Percentiles rank a stretch among this genome's conserved stretches.
phyloP scores from a whole-genome alignment of 371 early-diverging fungal species.

The Sporodiniella umbellata region DNA sequence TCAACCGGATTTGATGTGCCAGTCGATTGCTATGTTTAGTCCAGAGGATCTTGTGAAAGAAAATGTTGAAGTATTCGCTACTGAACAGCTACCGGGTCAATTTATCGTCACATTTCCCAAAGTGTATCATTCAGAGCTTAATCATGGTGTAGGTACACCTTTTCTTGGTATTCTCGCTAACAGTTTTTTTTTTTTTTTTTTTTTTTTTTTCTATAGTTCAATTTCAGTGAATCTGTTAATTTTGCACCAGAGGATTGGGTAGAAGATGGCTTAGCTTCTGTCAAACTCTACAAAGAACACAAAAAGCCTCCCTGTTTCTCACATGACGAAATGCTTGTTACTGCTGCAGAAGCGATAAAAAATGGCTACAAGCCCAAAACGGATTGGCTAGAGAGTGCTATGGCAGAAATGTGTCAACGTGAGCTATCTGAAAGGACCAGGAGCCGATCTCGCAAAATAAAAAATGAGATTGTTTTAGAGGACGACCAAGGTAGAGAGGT shows the following conservation, averaged over 20 bases:
- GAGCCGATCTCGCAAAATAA: constrained; percentile 39
- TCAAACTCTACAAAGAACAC: constrained; percentile 74
- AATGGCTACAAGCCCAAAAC: constrained; percentile 32
- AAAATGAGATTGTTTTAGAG: constrained; percentile 25
- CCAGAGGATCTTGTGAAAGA: constrained; percentile 73
- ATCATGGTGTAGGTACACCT: constrained; percentile 89
- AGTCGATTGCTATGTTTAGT: constrained; percentile 89
- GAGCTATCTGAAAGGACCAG: constrained; percentile 53
- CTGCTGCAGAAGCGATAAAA: constrained; percentile 47
- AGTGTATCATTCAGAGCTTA: constrained; percentile 95
- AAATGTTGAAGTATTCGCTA: constrained; percentile 73
- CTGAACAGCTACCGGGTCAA: constrained; percentile 92
- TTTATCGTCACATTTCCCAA: constrained; percentile 95
- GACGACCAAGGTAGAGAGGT: constrained; percentile 49
- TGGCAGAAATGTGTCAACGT: constrained; percentile 54
- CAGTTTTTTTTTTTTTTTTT: neutral
- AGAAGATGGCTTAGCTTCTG: constrained; percentile 76
- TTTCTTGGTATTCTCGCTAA: neutral
- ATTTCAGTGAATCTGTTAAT: constrained; percentile 96
- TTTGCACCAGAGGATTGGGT: constrained; percentile 94
- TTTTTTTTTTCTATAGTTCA: constrained; percentile 53
- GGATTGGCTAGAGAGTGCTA: constrained; percentile 54
- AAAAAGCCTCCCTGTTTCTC: constrained; percentile 88
- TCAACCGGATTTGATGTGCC: constrained; percentile 91
- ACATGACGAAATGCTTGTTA: constrained; percentile 86